Base-by-base conservation (phyloP, 768 basidiomycete genomes). In the Artomyces pyxidatus region DNA sequence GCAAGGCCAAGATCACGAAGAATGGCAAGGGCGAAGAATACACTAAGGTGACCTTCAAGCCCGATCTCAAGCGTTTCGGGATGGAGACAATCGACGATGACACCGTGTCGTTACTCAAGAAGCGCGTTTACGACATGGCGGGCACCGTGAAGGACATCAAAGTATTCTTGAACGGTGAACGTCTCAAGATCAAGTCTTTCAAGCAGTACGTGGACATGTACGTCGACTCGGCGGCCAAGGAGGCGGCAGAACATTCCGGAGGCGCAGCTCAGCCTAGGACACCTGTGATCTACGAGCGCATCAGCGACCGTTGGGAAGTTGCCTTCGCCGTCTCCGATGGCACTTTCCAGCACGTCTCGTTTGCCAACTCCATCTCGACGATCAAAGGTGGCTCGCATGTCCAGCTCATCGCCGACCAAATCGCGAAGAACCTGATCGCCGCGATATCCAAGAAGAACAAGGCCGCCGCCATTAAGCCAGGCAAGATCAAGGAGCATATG, bases 381-480 rank as follows among this genome's bases (percentile, higher is more conserved):
- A 89, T 77, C 51, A 99, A 98, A 62, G 96, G 96, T 43, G 96
- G 96, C 45, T 91, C 89, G 0, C 96, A 99, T 62, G 95, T 99
- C 57, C 74, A 71, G 21, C 71, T 78, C 54, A 77, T 98, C 51
- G 76, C 92, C 0, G 91, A 94, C 66, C 91, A 94, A 64, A 76
- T 99, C 45, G 81, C 92, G 19, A 93, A 94, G 67, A 80, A 77
- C 53, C 70, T 98, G 28, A 75, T 93, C 53, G 70, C 84, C 12
- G 76, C 78, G 6, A 92, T 98, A 56, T 71, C 81, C 62, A 97
- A 97, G 81, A 98, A 95, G 80, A 96, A 99, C 72, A 97, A 96
- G 70, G 91, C 75, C 3, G 91, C 93, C n/a, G 77, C 86, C 1
- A 86, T 98, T 60, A 98, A 97, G 65, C 77, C 89, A 14, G 78